Evolutionary conservation across 2,329 filamentous ascomycete species (phyloP).

Genomic region (Tolypocladium endophyticum): DNA sequence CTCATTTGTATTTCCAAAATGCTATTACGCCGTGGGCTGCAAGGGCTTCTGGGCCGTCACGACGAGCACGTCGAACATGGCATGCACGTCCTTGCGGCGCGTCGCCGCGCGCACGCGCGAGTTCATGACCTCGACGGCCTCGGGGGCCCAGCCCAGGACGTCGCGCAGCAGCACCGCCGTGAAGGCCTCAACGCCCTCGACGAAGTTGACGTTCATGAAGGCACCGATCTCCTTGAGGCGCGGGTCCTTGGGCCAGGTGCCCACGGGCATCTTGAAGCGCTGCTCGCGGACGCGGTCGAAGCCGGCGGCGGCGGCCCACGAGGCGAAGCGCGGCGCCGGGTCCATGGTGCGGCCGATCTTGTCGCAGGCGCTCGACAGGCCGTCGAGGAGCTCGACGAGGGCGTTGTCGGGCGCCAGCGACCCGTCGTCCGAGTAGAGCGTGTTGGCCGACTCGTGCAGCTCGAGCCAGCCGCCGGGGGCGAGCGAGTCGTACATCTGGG

Average conservation of each 20-base stretch:
- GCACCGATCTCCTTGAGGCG: slow-evolving; percentile 30
- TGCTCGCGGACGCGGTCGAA: slow-evolving; percentile 13
- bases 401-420: slow-evolving; percentile 24
- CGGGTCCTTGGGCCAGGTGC: slow-evolving; percentile 29
- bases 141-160: slow-evolving; percentile 25
- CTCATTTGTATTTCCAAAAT: neutral
- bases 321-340: slow-evolving; percentile 14
- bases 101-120: slow-evolving; percentile 10
- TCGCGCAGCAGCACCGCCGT: slow-evolving; percentile 25
- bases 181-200: slow-evolving; percentile 26
- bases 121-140: slow-evolving; percentile 31
- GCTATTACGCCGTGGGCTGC: neutral
- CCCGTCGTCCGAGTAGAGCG: slow-evolving; percentile 26
- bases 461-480: slow-evolving; percentile 38
- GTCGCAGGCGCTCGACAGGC: slow-evolving; percentile 13
- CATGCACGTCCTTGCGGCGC: slow-evolving; percentile 16
- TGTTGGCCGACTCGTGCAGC: slow-evolving; percentile 28
- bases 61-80: slow-evolving; percentile 18
- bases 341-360: slow-evolving; percentile 18
- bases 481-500: slow-evolving; percentile 21
- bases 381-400: slow-evolving; percentile 17
- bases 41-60: slow-evolving; percentile 17
- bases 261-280: slow-evolving; percentile 25
- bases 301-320: slow-evolving; percentile 21
- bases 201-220: slow-evolving; percentile 25